phyloP scores from a whole-genome alignment of 441 rosid genomes.

The Mallotus repandus region DNA sequence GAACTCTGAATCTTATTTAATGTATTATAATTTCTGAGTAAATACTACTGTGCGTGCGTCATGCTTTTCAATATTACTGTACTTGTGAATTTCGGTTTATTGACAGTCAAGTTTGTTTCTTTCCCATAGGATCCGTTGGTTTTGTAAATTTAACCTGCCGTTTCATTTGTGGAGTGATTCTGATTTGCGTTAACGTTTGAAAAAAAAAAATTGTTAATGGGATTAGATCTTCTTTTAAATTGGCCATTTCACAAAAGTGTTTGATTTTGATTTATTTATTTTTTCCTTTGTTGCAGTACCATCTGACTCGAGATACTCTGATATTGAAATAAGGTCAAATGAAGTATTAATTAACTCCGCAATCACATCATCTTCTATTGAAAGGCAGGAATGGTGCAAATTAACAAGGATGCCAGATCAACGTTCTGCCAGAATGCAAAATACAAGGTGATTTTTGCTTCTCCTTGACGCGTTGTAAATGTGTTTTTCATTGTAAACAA shows the following conservation, averaged over 20 bases:
- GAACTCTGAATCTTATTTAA: too few relatives aligned
- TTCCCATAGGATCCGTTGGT: too few relatives aligned
- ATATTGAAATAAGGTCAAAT: slow-evolving; percentile 56
- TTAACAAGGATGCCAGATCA: slow-evolving; percentile 57
- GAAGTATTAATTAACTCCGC: slow-evolving; percentile 63
- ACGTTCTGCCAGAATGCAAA: slow-evolving; percentile 60
- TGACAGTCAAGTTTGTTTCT: too few relatives aligned
- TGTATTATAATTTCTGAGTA: too few relatives aligned
- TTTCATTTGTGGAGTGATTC: too few relatives aligned
- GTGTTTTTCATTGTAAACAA: background rate
- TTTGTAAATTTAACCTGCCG: too few relatives aligned
- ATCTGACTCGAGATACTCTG: slow-evolving; percentile 52
- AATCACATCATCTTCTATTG: slow-evolving; percentile 44
- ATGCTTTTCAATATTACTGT: too few relatives aligned
- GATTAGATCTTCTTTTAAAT: too few relatives aligned
- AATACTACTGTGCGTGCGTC: too few relatives aligned
- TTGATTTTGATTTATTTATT: background rate
- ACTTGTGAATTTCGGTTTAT: too few relatives aligned
- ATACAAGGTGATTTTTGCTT: slow-evolving; percentile 49
- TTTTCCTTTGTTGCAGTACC: slow-evolving; percentile 56
- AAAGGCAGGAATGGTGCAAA: slow-evolving; percentile 78
- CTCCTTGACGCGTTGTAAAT: background rate
- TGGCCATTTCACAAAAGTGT: background rate
- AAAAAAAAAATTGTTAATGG: too few relatives aligned
- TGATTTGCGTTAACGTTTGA: too few relatives aligned